phyloP scores from a whole-genome alignment of 2,329 filamentous ascomycete species.

The Phialophora verrucosa region DNA sequence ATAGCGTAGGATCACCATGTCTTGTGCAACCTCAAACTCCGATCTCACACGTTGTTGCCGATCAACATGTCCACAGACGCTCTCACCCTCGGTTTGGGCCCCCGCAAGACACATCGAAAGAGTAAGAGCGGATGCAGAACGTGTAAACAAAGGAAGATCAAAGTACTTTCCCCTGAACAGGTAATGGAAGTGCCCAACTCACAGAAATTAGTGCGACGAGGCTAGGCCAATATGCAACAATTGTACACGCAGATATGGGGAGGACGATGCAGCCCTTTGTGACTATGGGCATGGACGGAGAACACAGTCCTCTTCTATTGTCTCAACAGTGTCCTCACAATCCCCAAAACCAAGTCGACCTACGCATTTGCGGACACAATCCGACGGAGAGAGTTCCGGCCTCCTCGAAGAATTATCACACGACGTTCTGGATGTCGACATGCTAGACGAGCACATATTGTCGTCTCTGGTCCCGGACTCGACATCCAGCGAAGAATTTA shows the following conservation, averaged over 20 bases:
- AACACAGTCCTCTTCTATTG: not conserved
- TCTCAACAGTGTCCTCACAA: slow-evolving; percentile 1
- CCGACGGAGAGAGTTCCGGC: not conserved
- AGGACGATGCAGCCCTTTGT: slow-evolving; percentile 4
- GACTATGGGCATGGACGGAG: not conserved
- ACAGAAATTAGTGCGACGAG: not conserved
- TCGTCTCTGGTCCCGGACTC: slow-evolving; percentile 1
- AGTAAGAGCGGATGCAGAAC: slow-evolving; percentile 9
- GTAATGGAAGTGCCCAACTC: not conserved
- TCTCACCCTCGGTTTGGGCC: not conserved
- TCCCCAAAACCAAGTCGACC: not conserved
- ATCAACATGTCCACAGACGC: slow-evolving; percentile 5
- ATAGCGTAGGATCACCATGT: not conserved
- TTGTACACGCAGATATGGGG: slow-evolving; percentile 10
- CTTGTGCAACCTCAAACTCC: not conserved
- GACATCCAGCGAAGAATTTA: not conserved
- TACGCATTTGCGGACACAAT: not conserved
- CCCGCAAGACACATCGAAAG: not conserved
- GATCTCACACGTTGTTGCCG: not conserved
- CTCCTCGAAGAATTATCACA: not conserved
- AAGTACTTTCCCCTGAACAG: slow-evolving; percentile 5
- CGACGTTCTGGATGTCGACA: slow-evolving; percentile 1
- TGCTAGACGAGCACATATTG: slow-evolving; percentile 7
- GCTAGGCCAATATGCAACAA: slow-evolving; percentile 10
- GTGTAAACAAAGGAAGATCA: slow-evolving; percentile 11